phyloP scores from a whole-genome alignment of 352 stramenopile genomes.

The Pythium phragmitis region DNA sequence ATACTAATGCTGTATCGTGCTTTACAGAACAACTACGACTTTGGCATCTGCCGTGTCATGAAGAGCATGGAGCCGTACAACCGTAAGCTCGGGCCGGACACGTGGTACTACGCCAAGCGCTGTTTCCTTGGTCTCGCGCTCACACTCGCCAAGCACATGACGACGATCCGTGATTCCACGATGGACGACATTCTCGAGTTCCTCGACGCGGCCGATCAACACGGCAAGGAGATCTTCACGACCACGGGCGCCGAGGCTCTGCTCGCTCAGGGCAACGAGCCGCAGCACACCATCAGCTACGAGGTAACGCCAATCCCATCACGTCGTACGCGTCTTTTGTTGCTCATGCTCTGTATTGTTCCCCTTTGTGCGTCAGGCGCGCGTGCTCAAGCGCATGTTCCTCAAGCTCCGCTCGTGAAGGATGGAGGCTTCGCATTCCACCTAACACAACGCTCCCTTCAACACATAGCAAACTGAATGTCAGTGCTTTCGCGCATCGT shows the following conservation, averaged over 20 bases:
- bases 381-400: conserved; percentile 94
- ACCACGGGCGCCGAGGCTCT: conserved; percentile 56
- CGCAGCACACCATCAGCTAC: conserved; percentile 90
- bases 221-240: conserved; percentile 91
- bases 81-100: conserved; percentile 94
- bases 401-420: conserved; percentile 80
- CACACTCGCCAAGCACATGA: conserved; percentile 95
- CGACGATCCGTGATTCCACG: conserved; percentile 92
- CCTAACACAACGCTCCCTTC: too few relatives aligned
- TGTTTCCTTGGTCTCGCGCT: conserved; percentile 94
- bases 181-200: conserved; percentile 95
- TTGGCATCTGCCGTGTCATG: conserved; percentile 95
- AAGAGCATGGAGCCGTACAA: conserved; percentile 96
- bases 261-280: conserved; percentile 32
- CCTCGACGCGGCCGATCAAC: conserved; percentile 88
- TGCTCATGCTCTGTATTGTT: not conserved
- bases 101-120: conserved; percentile 95
- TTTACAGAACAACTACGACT: conserved; percentile 93
- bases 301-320: conserved; percentile 49
- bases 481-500: not conserved
- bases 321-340: too few relatives aligned
- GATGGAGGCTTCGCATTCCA: not conserved
- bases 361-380: conserved; percentile 40
- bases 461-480: too few relatives aligned
- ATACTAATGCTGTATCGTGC: not conserved